Evolutionary conservation across 1,284 basidiomycete genomes (phyloP).

Genomic region (Mrakiaceae sp.): DNA sequence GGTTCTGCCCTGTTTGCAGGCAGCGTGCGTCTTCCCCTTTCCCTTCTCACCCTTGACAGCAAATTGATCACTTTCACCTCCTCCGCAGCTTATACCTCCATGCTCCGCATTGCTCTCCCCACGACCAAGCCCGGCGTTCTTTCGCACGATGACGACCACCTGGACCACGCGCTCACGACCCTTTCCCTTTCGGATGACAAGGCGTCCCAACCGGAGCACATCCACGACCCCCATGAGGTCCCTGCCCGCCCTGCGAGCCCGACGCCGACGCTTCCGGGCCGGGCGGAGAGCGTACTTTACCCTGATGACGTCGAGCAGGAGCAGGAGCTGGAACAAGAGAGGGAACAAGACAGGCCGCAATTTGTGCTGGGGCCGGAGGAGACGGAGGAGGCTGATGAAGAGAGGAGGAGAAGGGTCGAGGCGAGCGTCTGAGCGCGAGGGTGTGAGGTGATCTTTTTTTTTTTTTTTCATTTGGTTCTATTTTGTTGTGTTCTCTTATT

Average conservation of each 20-base stretch:
- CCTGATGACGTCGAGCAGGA: conserved; percentile 23
- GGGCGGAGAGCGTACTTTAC: conserved; percentile 34
- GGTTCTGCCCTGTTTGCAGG: conserved; percentile 87
- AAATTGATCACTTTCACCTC: neutral
- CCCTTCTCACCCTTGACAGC: neutral
- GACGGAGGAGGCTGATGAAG: conserved; percentile 14
- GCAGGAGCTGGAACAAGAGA: conserved; percentile 20
- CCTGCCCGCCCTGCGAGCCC: conserved; percentile 23
- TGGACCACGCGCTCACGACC: conserved; percentile 1
- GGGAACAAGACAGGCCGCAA: conserved; percentile 14
- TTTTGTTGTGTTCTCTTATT: neutral
- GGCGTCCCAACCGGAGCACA: conserved; percentile 12
- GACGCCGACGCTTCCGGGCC: conserved; percentile 33
- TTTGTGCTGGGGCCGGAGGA: conserved; percentile 19
- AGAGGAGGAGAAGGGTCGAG: conserved; percentile 13
- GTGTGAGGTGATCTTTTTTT: neutral
- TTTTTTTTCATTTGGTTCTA: neutral
- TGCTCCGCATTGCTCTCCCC: conserved; percentile 66
- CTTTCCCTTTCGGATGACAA: conserved; percentile 10
- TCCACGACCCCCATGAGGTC: conserved; percentile 20
- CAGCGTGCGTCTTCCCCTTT: conserved; percentile 49
- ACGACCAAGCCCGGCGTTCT: conserved; percentile 39
- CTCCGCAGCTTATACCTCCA: conserved; percentile 63
- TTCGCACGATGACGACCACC: conserved; percentile 13
- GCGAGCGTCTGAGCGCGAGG: neutral